Conservation (phyloP, 2,329 filamentous ascomycete genomes). For the Alternaria consortialis region DNA sequence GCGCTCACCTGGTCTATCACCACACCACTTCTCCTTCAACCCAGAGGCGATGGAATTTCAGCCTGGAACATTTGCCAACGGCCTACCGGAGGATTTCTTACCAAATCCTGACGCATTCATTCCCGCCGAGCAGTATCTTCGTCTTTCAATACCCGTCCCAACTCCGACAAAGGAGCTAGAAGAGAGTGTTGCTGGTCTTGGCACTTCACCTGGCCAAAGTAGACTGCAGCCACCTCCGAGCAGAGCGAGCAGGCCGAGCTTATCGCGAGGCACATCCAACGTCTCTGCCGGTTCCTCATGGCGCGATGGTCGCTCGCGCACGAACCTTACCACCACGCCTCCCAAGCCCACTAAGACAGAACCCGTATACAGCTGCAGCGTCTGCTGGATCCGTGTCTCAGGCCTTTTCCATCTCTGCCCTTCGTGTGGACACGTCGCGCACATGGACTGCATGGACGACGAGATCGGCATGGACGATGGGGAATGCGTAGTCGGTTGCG, state of each 20-base stretch:
- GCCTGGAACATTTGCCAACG: slow-evolving; percentile 31
- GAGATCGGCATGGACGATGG: slow-evolving; percentile 35
- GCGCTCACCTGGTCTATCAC: slow-evolving; percentile 38
- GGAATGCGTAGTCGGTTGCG: slow-evolving; percentile 44
- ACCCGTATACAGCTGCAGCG: slow-evolving; percentile 45
- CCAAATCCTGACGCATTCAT: slow-evolving; percentile 26
- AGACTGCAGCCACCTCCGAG: slow-evolving; percentile 27
- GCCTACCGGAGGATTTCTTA: slow-evolving; percentile 25
- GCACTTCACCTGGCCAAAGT: slow-evolving; percentile 27
- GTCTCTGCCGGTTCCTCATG: slow-evolving; percentile 35
- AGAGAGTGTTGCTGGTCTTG: slow-evolving; percentile 25
- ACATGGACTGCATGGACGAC: slow-evolving; percentile 48
- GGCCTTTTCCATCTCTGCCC: slow-evolving; percentile 50
- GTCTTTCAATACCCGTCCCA: slow-evolving; percentile 41
- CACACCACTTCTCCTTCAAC: slow-evolving; percentile 46
- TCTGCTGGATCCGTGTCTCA: slow-evolving; percentile 51
- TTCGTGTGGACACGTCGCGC: slow-evolving; percentile 48
- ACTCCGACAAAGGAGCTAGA: slow-evolving; percentile 31
- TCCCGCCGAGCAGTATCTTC: slow-evolving; percentile 40
- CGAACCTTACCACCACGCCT: slow-evolving; percentile 13
- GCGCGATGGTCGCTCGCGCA: slow-evolving; percentile 22
- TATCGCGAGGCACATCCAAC: slow-evolving; percentile 41
- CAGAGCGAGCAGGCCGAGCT: slow-evolving; percentile 27
- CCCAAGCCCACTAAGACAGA: slow-evolving; percentile 27
- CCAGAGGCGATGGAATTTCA: slow-evolving; percentile 49